Evolutionary conservation across 306 rosid genomes (phyloP).

Genomic region (Lagenaria siceraria): DNA sequence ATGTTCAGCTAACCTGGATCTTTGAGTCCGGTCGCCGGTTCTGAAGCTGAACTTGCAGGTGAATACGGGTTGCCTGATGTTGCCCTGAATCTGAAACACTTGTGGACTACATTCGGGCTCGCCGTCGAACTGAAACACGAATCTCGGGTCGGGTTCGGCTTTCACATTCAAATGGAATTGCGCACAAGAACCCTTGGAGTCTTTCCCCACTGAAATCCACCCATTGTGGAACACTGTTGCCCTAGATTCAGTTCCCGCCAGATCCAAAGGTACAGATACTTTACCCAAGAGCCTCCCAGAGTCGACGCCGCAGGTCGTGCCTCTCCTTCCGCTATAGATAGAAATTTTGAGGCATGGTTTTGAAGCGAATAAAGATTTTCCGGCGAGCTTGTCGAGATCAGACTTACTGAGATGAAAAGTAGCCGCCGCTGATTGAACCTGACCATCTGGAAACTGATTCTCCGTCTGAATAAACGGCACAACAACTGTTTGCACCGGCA

Average conservation of each 20-base stretch:
- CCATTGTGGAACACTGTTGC: slow-evolving; percentile 39
- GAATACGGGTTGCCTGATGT: slow-evolving; percentile 57
- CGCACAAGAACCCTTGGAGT: slow-evolving; percentile 33
- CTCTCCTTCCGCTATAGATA: slow-evolving; percentile 47
- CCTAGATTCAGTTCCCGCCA: slow-evolving; percentile 34
- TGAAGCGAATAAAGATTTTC: slow-evolving; percentile 30
- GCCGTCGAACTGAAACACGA: slow-evolving; percentile 66
- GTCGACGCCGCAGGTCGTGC: slow-evolving; percentile 49
- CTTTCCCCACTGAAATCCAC: slow-evolving; percentile 54
- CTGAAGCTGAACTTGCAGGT: slow-evolving; percentile 66
- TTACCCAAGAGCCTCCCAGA: slow-evolving; percentile 40
- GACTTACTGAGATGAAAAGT: slow-evolving; percentile 50
- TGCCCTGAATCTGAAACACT: slow-evolving; percentile 60
- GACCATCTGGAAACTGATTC: slow-evolving; percentile 27
- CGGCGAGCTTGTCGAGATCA: slow-evolving; percentile 33
- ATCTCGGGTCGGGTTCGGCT: slow-evolving; percentile 62
- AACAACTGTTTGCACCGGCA: slow-evolving; percentile 42
- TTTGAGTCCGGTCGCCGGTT: slow-evolving; percentile 48
- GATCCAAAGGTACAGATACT: slow-evolving; percentile 41
- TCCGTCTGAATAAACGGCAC: slow-evolving; percentile 48
- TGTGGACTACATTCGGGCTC: slow-evolving; percentile 74
- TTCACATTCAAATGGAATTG: slow-evolving; percentile 61
- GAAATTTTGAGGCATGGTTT: slow-evolving; percentile 39
- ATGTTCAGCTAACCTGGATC: slow-evolving; percentile 32
- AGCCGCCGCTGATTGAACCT: slow-evolving; percentile 30